phyloP scores from a whole-genome alignment of 2,329 filamentous ascomycete genomes.

The Clathrospora elynae region DNA sequence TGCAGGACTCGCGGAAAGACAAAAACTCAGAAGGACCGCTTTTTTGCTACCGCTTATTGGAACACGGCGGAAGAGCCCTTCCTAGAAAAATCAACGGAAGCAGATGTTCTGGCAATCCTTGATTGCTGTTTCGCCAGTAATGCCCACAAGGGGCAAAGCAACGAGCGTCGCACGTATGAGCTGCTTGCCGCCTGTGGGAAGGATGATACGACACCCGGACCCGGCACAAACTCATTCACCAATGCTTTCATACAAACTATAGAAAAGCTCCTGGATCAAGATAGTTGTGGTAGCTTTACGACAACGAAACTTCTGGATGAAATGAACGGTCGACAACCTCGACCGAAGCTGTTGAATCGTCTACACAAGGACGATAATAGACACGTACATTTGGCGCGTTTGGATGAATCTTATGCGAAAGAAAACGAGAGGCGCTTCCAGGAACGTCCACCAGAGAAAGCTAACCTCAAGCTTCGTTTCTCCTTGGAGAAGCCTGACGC shows the following conservation, averaged over 20 bases:
- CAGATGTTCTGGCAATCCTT: constrained; percentile 37
- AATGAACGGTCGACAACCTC: constrained; percentile 13
- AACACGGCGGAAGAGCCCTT: constrained; percentile 24
- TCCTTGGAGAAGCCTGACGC: not conserved
- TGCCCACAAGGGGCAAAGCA: constrained; percentile 17
- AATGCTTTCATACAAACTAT: not conserved
- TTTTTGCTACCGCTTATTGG: constrained; percentile 24
- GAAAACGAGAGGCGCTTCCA: constrained; percentile 4
- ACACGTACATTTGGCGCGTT: constrained; percentile 18
- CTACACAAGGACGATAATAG: constrained; percentile 16
- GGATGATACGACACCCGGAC: not conserved
- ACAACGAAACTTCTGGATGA: constrained; percentile 13
- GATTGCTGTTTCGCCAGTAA: constrained; percentile 41
- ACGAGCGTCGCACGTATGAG: constrained; percentile 10
- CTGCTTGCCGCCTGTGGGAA: constrained; percentile 8
- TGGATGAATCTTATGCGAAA: constrained; percentile 9
- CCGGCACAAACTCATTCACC: constrained; percentile 9
- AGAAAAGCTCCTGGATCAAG: not conserved
- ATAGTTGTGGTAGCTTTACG: constrained; percentile 6
- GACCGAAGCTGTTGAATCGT: constrained; percentile 14
- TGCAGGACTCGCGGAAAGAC: not conserved
- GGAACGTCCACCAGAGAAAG: constrained; percentile 7
- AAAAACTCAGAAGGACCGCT: not conserved
- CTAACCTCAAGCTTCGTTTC: constrained; percentile 13
- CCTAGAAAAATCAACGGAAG: constrained; percentile 7